A percentile compares a stretch with the other conserved stretches of the same genome.
These are phyloP conservation scores for Microthlaspi erraticum DNA, from an alignment of 345 rosid species.

Conservation along the genomic window DNA sequence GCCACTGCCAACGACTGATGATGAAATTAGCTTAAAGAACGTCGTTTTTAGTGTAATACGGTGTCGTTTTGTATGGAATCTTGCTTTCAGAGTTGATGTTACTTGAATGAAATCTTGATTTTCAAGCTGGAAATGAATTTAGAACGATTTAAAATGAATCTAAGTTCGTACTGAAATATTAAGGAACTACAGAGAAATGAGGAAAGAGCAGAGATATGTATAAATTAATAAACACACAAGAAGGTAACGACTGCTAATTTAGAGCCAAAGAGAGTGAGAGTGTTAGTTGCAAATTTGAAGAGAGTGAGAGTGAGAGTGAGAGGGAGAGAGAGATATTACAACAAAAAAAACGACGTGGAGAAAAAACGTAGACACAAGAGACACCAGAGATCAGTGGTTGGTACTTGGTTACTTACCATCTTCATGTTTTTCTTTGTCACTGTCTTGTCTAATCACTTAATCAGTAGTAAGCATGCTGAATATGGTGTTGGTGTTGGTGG, in stretches of 20 bases:
- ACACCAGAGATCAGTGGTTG: constrained; percentile 36
- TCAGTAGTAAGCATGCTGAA: constrained; percentile 43
- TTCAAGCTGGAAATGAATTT: not conserved
- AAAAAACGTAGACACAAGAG: constrained; percentile 20
- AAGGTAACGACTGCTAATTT: constrained; percentile 21
- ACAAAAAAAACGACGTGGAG: not conserved
- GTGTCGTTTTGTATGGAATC: not conserved
- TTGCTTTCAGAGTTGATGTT: not conserved
- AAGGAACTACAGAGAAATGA: not conserved
- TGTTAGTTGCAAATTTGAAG: constrained; percentile 2
- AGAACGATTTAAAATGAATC: not conserved
- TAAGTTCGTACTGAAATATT: not conserved
- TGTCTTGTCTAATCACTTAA: no score
- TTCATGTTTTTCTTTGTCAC: constrained; percentile 27
- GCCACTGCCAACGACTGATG: constrained; percentile 84
- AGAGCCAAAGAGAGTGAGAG: constrained; percentile 10
- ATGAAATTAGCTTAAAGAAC: not conserved
- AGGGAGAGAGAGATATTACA: constrained; percentile 15
- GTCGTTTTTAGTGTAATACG: constrained; percentile 10
- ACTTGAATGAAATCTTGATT: not conserved
- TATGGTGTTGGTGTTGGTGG: constrained; percentile 31
- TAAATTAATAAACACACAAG: constrained; percentile 32
- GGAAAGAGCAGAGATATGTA: constrained; percentile 9
- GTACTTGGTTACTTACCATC: constrained; percentile 37
- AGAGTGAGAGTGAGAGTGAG: not conserved